Conservation (phyloP, 2,329 filamentous ascomycete genomes). For the Blastomyces gilchristii region DNA sequence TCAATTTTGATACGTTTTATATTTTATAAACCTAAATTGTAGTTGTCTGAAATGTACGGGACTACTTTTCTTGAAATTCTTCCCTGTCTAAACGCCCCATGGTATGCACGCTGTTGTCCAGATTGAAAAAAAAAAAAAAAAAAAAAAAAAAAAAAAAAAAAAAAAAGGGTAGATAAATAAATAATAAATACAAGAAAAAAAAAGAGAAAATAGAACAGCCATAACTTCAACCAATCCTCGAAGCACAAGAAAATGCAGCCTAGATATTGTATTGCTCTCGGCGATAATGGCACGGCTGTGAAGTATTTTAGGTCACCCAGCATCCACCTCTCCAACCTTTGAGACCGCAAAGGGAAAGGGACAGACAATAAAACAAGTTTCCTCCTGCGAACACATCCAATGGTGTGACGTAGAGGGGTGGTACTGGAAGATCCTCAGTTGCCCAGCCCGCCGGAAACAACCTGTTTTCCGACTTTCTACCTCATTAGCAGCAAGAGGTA, state of each 20-base stretch:
- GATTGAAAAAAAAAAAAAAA: neutral
- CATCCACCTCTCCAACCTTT: neutral
- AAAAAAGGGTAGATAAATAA: too few species aligned
- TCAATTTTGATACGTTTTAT: too few species aligned
- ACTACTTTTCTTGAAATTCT: neutral
- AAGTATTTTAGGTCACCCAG: neutral
- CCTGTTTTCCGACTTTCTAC: neutral
- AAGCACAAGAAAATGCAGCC: neutral
- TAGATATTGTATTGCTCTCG: neutral
- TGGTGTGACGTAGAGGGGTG: neutral
- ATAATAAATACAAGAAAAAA: neutral
- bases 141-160: neutral
- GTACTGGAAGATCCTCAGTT: neutral
- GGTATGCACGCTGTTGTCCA: neutral
- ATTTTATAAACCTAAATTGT: neutral
- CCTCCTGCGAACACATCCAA: neutral
- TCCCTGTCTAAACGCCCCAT: neutral
- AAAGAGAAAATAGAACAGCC: neutral
- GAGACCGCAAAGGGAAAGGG: neutral
- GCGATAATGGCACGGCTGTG: neutral
- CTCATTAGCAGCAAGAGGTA: neutral
- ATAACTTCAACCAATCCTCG: neutral
- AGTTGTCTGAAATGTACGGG: neutral
- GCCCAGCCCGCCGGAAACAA: neutral
- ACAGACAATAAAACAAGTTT: too few species aligned